Base-by-base conservation (phyloP, 1,139 yeast species). In the Magnusiomyces tetraspermus region DNA sequence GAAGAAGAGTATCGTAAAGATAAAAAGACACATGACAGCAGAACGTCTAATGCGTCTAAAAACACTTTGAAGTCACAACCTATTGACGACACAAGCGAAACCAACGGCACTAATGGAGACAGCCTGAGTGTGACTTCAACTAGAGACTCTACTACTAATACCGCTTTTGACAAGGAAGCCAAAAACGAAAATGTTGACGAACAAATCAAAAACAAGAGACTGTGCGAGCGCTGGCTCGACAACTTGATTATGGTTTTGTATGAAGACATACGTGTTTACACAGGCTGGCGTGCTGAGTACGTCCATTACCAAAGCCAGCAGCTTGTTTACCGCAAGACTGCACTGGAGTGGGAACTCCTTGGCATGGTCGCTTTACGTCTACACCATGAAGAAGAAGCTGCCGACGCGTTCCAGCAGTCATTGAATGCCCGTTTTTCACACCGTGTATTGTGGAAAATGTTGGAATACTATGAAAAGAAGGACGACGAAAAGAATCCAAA, bases 141-240 rank as follows among this genome's bases (percentile, higher is more conserved):
- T 11, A 21, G 26, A n/a, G 21, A 26, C 19, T 33, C 43, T 17
- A 2, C 43, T 6, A 24, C 49, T 10, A 46, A 30, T 15, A 38
- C 42, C 3, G 49, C n/a, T 3, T 28, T 8, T 15, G 30, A 17
- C 41, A 41, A 30, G 15, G 48, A 37, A n/a, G 50, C 45, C 42
- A 28, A 28, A 28, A 11, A 6, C 33, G 54, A 31, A 38, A 47
- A 24, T 23, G 51, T 49, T 10, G 52, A 51, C 19, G 58, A 58
- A 26, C 60, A 60, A 23, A 58, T 87, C 63, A 80, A 78, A 58
- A 75, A 77, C 60, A 92, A 92, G 64, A 76, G 97, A 55, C 76
- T 92, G 55, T 90, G 97, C 70, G 98, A 92, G 68, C 77, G 95
- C 61, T 90, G 98, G 96, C 75, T 92, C 54, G 98, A 92, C 67